These are phyloP conservation scores for Pseudogymnoascus sp. DNA, from an alignment of 2,329 filamentous ascomycete genomes.

Conservation along the genomic window DNA sequence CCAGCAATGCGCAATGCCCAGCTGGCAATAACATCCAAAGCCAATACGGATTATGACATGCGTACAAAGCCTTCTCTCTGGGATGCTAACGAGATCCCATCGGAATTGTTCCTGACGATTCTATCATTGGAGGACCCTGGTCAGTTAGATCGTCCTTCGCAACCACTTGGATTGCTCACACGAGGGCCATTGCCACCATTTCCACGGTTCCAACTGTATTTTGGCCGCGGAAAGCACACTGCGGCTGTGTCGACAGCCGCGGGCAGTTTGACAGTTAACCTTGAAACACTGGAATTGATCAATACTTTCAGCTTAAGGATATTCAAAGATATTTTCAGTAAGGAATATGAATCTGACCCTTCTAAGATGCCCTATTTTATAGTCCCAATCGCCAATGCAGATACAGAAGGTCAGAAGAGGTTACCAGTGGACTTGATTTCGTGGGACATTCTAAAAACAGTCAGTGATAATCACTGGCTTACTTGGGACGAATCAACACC, in stretches of 20 bases:
- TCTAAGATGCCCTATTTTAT: constrained; percentile 75
- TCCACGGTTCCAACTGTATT: constrained; percentile 62
- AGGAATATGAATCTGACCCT: constrained; percentile 59
- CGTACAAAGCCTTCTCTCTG: constrained; percentile 70
- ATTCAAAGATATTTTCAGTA: constrained; percentile 84
- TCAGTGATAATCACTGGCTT: constrained; percentile 26
- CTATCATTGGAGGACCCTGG: constrained; percentile 50
- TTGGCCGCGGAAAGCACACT: constrained; percentile 55
- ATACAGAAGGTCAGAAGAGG: constrained; percentile 2
- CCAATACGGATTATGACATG: constrained; percentile 67
- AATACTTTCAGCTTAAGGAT: constrained; percentile 65
- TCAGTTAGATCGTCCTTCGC: constrained; percentile 48
- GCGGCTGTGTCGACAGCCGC: constrained; percentile 41
- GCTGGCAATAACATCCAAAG: constrained; percentile 72
- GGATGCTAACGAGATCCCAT: constrained; percentile 42
- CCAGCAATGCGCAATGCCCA: constrained; percentile 82
- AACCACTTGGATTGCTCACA: constrained; percentile 65
- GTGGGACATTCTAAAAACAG: constrained; percentile 46
- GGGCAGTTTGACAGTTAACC: constrained; percentile 35
- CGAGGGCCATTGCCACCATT: constrained; percentile 55
- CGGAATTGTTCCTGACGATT: constrained; percentile 50
- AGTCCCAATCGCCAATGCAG: constrained; percentile 43
- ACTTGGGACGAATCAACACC: constrained; percentile 35
- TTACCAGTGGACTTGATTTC: constrained; percentile 40
- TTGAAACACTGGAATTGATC: constrained; percentile 44